phyloP scores from a whole-genome alignment of 2,329 filamentous ascomycete species.

The Aspergillus aculeatus region DNA sequence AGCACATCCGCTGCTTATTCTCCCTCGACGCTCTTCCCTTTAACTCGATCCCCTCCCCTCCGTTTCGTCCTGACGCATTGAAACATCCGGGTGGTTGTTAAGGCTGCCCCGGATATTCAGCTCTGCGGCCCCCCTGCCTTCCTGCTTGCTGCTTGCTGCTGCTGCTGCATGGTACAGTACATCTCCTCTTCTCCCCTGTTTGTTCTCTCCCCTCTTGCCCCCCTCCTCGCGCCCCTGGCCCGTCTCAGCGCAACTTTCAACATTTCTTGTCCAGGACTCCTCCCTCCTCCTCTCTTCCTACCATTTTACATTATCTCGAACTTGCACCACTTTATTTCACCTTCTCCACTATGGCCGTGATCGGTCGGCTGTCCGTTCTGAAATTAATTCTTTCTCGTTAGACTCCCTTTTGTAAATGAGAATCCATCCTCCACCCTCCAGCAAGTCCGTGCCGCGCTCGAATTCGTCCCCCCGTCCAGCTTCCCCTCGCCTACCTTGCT shows the following conservation, averaged over 20 bases:
- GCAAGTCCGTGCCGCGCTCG: not conserved
- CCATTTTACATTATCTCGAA: not conserved
- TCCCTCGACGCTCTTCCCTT: not conserved
- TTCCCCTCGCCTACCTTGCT: not conserved
- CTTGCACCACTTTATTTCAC: not conserved
- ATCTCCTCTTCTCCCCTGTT: not conserved
- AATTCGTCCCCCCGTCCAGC: not conserved
- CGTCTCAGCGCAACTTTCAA: not conserved
- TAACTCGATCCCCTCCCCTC: too few species aligned
- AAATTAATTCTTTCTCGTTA: constrained; percentile 11
- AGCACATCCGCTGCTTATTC: not conserved
- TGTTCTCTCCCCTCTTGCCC: not conserved
- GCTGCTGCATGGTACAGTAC: not conserved
- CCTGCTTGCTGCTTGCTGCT: too few species aligned
- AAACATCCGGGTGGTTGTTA: not conserved
- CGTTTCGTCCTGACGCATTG: not conserved
- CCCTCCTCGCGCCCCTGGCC: not conserved
- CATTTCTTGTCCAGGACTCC: not conserved
- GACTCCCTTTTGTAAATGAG: constrained; percentile 4
- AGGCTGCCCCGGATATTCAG: not conserved
- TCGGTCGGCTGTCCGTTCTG: constrained; percentile 12
- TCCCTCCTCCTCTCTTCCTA: not conserved
- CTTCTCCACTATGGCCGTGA: constrained; percentile 8
- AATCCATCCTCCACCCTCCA: not conserved
- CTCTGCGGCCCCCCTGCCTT: not conserved